Base-by-base conservation (phyloP, 805 yeast species). In the Spathaspora passalidarum region DNA sequence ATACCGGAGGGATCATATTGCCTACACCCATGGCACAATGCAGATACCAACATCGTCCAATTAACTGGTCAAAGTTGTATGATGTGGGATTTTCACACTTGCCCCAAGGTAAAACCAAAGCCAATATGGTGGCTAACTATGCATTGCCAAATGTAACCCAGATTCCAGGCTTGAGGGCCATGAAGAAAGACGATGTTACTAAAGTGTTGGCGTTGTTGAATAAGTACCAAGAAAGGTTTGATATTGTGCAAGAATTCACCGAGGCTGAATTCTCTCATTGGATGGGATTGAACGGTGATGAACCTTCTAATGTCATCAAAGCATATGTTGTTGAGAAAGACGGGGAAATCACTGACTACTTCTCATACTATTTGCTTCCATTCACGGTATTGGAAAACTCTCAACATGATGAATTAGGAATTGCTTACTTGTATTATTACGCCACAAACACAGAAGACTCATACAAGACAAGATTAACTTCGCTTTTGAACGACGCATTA, bases 1-100 rank as follows among this genome's bases (percentile, higher is more conserved):
- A 88, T 66, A 92, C 99, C 8, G 96, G 92, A 0, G 99, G 98
- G 9, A 81, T 84, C 2, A 84, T 89, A 2, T 73, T 94, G 47
- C 99, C 99, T 18, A 82, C 91, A n/a, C 99, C 99, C 0, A 80
- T 92, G 4, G 73, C 96, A 10, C 82, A 88, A 2, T 84, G 95
- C 62, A 79, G 97, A 49, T 94, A 94, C 64, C 86, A 87, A 36
- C 99, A 94, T 68, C 86, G 99, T 56, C 95, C 97, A 1, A 70
- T 94, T 53, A 86, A 94, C 61, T 94, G 99, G 98, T 69, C 81
- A 11, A 92, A 88, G 60, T 75, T 94, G 19, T 74, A 86, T 58
- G 96, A 89, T 44, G 96, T 90, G 46, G 97, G 96, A 0, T 94
- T 94, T 57, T 82, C 94, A 10, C 82, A 81, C 44, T 72, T 90